Conservation (phyloP, 768 basidiomycete species). For the Phaffia tasmanica region DNA sequence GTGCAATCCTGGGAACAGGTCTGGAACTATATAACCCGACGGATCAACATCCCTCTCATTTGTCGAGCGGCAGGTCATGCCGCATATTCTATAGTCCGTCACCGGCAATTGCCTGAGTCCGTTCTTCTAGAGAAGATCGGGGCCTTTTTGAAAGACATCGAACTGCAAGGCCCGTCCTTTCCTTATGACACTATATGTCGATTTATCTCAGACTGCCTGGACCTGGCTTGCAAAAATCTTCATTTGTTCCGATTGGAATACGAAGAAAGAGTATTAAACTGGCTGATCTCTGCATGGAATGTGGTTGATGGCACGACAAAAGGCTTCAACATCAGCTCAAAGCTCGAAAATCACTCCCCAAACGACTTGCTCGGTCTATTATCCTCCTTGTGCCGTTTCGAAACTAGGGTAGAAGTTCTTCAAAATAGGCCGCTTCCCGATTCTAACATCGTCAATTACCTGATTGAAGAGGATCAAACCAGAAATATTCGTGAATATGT, state of each 20-base stretch:
- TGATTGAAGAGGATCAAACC: constrained; percentile 51
- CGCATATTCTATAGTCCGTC: constrained; percentile 48
- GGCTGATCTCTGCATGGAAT: constrained; percentile 67
- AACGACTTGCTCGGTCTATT: constrained; percentile 56
- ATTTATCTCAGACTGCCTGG: constrained; percentile 60
- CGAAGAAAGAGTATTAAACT: constrained; percentile 72
- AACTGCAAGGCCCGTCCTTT: constrained; percentile 76
- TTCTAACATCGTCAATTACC: constrained; percentile 51
- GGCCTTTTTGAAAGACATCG: constrained; percentile 64
- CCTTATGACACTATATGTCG: constrained; percentile 83
- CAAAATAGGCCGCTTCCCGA: constrained; percentile 51
- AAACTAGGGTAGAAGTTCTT: constrained; percentile 42
- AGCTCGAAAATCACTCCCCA: constrained; percentile 46
- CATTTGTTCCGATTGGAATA: constrained; percentile 70
- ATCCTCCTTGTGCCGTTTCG: constrained; percentile 52
- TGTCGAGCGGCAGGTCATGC: constrained; percentile 72
- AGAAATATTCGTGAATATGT: constrained; percentile 59
- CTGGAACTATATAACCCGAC: constrained; percentile 73
- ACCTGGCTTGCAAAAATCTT: constrained; percentile 65
- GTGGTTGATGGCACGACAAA: constrained; percentile 42
- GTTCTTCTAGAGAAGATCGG: constrained; percentile 62
- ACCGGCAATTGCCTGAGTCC: constrained; percentile 18
- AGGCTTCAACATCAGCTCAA: constrained; percentile 38
- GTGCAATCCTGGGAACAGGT: constrained; percentile 54
- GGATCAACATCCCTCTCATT: constrained; percentile 53